phyloP scores from a whole-genome alignment of 257 asterid species.

The Linderniella brevidens region DNA sequence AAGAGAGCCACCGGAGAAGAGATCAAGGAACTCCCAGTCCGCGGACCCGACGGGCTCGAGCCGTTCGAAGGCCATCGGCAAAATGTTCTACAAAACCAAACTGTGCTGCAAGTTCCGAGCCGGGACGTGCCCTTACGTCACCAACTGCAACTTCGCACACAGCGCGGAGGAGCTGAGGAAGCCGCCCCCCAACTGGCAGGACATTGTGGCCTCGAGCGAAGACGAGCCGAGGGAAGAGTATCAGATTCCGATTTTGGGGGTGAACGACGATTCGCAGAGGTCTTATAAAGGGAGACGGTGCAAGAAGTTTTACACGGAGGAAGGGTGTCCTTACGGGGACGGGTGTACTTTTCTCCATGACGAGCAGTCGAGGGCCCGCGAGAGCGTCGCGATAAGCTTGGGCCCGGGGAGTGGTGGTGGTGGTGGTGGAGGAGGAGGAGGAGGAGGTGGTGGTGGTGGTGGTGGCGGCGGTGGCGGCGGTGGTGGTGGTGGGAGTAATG shows the following conservation, averaged over 20 bases:
- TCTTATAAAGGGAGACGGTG: constrained; percentile 65
- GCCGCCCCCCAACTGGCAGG: constrained; percentile 84
- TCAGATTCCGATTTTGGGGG: constrained; percentile 55
- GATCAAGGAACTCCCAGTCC: constrained; percentile 29
- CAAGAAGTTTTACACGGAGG: constrained; percentile 66
- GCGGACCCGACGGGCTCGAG: constrained; percentile 25
- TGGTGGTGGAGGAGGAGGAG: too few relatives aligned
- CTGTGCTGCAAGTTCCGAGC: constrained; percentile 58
- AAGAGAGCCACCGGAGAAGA: constrained; percentile 42
- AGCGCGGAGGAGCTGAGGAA: constrained; percentile 38
- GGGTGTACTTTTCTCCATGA: constrained; percentile 65
- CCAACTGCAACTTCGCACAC: constrained; percentile 69
- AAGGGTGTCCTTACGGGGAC: constrained; percentile 80
- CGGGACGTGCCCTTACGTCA: constrained; percentile 60
- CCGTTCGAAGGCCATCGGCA: constrained; percentile 54
- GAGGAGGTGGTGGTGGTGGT: too few relatives aligned
- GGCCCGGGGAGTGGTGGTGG: constrained; percentile 37
- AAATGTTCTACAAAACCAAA: constrained; percentile 69
- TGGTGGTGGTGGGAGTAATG: constrained; percentile 7
- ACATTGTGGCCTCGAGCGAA: constrained; percentile 55
- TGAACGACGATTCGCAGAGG: constrained; percentile 43
- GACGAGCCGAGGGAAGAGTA: constrained; percentile 55
- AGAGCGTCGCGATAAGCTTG: constrained; percentile 68
- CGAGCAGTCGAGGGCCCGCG: constrained; percentile 59
- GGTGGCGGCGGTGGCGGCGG: too few relatives aligned